Percentiles rank a stretch among this genome's conserved stretches.
Conservation (phyloP, 2,329 filamentous ascomycete genomes). For the Neofusicoccum cordaticola region DNA sequence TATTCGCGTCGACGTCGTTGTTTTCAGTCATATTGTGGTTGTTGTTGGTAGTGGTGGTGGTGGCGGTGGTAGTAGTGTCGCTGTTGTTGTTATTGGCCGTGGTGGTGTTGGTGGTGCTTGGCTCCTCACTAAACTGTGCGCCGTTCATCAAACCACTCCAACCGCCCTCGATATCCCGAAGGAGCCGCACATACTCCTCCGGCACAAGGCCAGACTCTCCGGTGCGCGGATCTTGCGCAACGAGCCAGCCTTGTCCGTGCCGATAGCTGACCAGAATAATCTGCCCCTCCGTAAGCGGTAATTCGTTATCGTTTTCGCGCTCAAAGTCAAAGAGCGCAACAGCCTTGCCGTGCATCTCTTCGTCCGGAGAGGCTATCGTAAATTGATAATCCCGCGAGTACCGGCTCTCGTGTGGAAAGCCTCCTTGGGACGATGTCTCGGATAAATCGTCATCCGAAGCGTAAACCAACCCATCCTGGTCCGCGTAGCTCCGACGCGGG, state of each 20-base stretch:
- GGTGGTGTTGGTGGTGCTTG: background rate
- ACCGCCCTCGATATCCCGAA: conserved; percentile 90
- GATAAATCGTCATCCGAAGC: conserved; percentile 40
- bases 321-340: conserved; percentile 94
- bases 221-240: conserved; percentile 92
- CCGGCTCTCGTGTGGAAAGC: conserved; percentile 65
- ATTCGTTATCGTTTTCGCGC: conserved; percentile 92
- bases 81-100: background rate
- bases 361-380: conserved; percentile 89
- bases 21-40: background rate
- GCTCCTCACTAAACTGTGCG: background rate
- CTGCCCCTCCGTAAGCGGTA: conserved; percentile 88
- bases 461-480: conserved; percentile 39
- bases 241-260: conserved; percentile 95
- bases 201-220: conserved; percentile 92
- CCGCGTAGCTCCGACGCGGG: conserved; percentile 41
- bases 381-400: conserved; percentile 93
- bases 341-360: conserved; percentile 96
- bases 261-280: conserved; percentile 95
- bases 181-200: conserved; percentile 89
- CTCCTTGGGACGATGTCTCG: conserved; percentile 25
- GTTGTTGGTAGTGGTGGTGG: background rate
- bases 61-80: background rate
- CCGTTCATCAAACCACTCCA: conserved; percentile 51
- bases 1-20: conserved; percentile 19